Evolutionary conservation across 208 protist genomes (phyloP).

Genomic region (Crithidia thermophila): DNA sequence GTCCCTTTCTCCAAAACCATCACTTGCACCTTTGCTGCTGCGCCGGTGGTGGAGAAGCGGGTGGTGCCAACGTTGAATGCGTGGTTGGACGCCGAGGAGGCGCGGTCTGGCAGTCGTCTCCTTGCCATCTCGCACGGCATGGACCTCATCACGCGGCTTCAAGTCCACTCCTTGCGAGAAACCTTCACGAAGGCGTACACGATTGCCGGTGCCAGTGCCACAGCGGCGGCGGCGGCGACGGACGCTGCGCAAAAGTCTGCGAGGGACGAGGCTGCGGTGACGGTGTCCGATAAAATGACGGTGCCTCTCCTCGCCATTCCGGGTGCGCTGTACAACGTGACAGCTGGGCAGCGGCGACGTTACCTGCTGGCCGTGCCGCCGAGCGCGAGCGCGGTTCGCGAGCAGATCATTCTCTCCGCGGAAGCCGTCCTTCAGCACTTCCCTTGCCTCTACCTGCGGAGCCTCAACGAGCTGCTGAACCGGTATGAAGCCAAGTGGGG

Average conservation of each 20-base stretch:
- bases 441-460: slow-evolving; percentile 57
- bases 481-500: slow-evolving; percentile 29
- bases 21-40: slow-evolving; percentile 60
- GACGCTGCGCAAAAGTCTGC: neutral
- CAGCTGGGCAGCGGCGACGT: slow-evolving; percentile 16
- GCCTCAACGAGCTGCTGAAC: slow-evolving; percentile 39
- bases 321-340: slow-evolving; percentile 35
- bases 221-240: neutral
- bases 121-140: slow-evolving; percentile 61
- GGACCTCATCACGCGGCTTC: slow-evolving; percentile 63
- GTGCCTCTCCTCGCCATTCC: slow-evolving; percentile 30
- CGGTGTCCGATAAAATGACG: slow-evolving; percentile 6
- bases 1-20: slow-evolving; percentile 36
- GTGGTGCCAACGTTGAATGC: slow-evolving; percentile 30
- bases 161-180: slow-evolving; percentile 52
- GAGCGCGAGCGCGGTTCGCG: slow-evolving; percentile 18
- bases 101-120: slow-evolving; percentile 43
- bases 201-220: neutral
- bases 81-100: slow-evolving; percentile 30
- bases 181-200: slow-evolving; percentile 25
- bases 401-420: slow-evolving; percentile 27
- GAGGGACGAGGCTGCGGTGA: neutral
- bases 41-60: slow-evolving; percentile 58
- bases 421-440: slow-evolving; percentile 52
- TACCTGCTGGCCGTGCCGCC: slow-evolving; percentile 22